These are phyloP conservation scores for Oryza glaberrima DNA, from an alignment of 176 grass and related monocot genomes.

Conservation along the genomic window DNA sequence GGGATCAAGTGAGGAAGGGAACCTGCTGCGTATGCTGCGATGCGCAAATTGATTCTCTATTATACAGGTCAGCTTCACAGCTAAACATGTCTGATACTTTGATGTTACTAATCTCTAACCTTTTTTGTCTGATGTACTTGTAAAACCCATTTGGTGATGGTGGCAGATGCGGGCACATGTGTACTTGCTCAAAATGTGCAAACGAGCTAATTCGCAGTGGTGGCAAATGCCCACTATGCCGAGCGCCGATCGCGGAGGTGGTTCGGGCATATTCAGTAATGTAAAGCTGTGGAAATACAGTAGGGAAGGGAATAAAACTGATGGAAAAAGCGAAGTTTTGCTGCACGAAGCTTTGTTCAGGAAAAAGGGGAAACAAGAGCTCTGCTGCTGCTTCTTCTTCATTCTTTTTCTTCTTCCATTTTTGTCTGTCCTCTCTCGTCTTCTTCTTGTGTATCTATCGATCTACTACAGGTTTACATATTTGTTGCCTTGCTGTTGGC, in stretches of 20 bases:
- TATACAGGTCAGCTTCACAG: constrained; percentile 71
- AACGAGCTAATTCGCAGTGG: constrained; percentile 81
- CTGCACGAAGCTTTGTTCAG: constrained; percentile 26
- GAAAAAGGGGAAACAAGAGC: not conserved
- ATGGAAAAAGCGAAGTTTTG: constrained; percentile 58
- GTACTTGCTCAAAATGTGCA: constrained; percentile 96
- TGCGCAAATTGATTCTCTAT: constrained; percentile 82
- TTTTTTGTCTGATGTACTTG: not conserved
- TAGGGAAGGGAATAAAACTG: constrained; percentile 47
- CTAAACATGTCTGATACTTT: not conserved
- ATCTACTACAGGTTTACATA: constrained; percentile 46
- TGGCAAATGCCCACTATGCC: constrained; percentile 93
- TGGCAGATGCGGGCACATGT: constrained; percentile 97
- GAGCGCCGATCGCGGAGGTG: constrained; percentile 89
- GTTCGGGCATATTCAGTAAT: constrained; percentile 84
- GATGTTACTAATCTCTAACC: not conserved
- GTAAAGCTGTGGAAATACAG: constrained; percentile 46
- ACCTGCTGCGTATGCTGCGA: constrained; percentile 98
- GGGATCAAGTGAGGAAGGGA: constrained; percentile 90
- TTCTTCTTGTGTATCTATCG: constrained; percentile 42
- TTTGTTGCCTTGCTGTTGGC: constrained; percentile 45
- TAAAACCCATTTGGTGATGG: constrained; percentile 6
- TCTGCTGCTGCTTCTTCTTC: constrained; percentile 7
- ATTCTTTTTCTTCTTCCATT: constrained; percentile 11
- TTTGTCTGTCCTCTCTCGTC: constrained; percentile 16